Base-by-base conservation (phyloP, 257 asterid species). In the Ocimum tenuiflorum region DNA sequence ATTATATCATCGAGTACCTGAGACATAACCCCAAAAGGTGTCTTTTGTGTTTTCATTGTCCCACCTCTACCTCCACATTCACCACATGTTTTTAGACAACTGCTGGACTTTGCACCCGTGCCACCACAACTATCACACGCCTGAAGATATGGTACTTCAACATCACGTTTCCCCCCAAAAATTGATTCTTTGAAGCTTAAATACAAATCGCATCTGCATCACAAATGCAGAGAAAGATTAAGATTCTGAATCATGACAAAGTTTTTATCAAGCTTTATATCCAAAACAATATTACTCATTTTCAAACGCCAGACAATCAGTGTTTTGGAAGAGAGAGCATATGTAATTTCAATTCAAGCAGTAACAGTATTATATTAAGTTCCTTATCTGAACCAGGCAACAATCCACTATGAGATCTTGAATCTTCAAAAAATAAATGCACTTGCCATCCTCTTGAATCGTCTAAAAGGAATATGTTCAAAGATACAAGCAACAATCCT, bases 1-100 rank as follows among this genome's bases (percentile, higher is more conserved):
- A 70, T 59, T 62, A 69, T 36, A 42, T 23, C 39, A 29, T 20
- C 46, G 72, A 74, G 68, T 87, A 92, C 99, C 99, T 94, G 95
- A 67, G 99, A 88, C 79, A 90, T 81, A 43, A 85, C 71, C 66
- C 97, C 99, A 70, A 94, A 94, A 24, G 95, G 96, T 15, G 97
- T 94, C 78, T 70, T 85, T 81, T 88, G 88, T 18, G 95, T 86
- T 76, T 79, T 78, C 74, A 78, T 73, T 54, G 54, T 83, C 73
- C 88, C 84, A 35, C 99, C 97, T 80, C 82, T 88, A 76, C 97
- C 99, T 33, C 86, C 92, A 78, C 99, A 94, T 23, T 80, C 82
- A 29, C 54, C 48, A 76, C 99, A 90, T 22, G 14, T 23, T 76
- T 79, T 94, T 38, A 94, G 42, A 67, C 86, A 76, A 73, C 70